phyloP scores from a whole-genome alignment of 495 filamentous ascomycete species.

The Penicillium paradoxum region DNA sequence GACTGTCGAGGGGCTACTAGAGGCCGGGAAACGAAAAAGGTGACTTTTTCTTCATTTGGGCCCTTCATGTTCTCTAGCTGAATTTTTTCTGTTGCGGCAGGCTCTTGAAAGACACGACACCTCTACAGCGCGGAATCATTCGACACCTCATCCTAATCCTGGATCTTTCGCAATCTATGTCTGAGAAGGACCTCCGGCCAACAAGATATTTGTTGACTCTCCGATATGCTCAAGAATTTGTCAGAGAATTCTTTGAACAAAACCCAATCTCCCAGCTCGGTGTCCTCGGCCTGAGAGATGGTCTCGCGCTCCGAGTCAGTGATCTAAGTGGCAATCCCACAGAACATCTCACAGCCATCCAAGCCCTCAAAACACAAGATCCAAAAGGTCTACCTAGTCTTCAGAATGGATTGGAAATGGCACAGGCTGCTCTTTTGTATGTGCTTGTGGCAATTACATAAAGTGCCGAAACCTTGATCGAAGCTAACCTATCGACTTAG shows the following conservation, averaged over 20 bases:
- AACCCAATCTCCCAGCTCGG: slow-evolving; percentile 97
- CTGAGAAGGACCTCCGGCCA: slow-evolving; percentile 88
- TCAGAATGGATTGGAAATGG: slow-evolving; percentile 95
- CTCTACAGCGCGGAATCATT: slow-evolving; percentile 93
- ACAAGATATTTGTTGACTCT: slow-evolving; percentile 78
- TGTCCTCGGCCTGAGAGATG: slow-evolving; percentile 86
- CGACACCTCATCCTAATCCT: slow-evolving; percentile 86
- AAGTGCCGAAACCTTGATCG: background rate
- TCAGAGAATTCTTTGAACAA: slow-evolving; percentile 94
- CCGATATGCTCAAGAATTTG: slow-evolving; percentile 80
- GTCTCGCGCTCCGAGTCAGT: slow-evolving; percentile 76
- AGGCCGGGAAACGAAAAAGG: slow-evolving; percentile 73
- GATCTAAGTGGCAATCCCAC: slow-evolving; percentile 88
- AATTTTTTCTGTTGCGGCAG: slow-evolving; percentile 32
- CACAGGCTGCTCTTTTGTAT: slow-evolving; percentile 77
- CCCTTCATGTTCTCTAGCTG: too few relatives aligned
- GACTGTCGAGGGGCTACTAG: slow-evolving; percentile 62
- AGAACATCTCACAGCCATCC: slow-evolving; percentile 76
- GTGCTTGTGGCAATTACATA: slow-evolving; percentile 19
- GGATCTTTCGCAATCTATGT: slow-evolving; percentile 92
- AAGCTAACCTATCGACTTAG: slow-evolving; percentile 37
- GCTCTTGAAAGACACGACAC: slow-evolving; percentile 85
- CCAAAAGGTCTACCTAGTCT: slow-evolving; percentile 84
- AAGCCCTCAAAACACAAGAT: slow-evolving; percentile 66
- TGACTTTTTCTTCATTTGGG: slow-evolving; percentile 26